Evolutionary conservation across 805 yeast species (phyloP).

Genomic region (Wickerhamia fluorescens): DNA sequence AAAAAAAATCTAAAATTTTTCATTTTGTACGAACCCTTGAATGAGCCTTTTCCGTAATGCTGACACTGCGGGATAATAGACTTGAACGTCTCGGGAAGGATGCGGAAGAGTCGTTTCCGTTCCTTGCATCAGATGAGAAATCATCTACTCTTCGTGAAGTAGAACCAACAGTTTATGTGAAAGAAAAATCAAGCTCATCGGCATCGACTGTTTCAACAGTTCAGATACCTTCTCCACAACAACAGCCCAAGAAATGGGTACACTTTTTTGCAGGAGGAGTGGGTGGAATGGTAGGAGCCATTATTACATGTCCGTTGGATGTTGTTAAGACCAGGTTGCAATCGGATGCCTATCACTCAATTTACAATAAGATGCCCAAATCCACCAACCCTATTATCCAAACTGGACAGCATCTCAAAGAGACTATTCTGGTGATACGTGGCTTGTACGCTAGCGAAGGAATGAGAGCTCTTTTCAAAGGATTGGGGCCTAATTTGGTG

Average conservation of each 20-base stretch:
- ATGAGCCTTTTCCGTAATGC: too few species aligned
- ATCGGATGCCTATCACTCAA: constrained; percentile 67
- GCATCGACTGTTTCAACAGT: constrained; percentile 2
- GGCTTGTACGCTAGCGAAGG: constrained; percentile 76
- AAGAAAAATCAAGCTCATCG: constrained; percentile 14
- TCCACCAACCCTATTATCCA: constrained; percentile 32
- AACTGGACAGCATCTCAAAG: constrained; percentile 67
- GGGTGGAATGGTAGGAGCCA: constrained; percentile 98
- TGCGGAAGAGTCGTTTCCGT: constrained; percentile 53
- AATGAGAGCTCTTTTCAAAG: constrained; percentile 78
- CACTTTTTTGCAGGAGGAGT: constrained; percentile 88
- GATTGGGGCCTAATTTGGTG: constrained; percentile 91
- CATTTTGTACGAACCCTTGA: background rate
- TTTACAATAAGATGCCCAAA: constrained; percentile 44
- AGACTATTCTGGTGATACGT: constrained; percentile 67
- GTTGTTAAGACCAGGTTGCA: constrained; percentile 94
- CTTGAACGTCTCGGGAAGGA: constrained; percentile 37
- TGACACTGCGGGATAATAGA: constrained; percentile 5
- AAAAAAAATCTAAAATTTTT: too few species aligned
- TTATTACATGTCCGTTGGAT: constrained; percentile 90
- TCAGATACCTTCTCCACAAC: background rate
- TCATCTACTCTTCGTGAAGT: constrained; percentile 45
- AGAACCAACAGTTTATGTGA: too few species aligned
- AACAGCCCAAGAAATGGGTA: constrained; percentile 40
- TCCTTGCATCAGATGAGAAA: constrained; percentile 66